Evolutionary conservation across 2,329 filamentous ascomycete species (phyloP), one percentile per base, ranked within the genome.

Genomic region (Colletotrichum sidae): DNA sequence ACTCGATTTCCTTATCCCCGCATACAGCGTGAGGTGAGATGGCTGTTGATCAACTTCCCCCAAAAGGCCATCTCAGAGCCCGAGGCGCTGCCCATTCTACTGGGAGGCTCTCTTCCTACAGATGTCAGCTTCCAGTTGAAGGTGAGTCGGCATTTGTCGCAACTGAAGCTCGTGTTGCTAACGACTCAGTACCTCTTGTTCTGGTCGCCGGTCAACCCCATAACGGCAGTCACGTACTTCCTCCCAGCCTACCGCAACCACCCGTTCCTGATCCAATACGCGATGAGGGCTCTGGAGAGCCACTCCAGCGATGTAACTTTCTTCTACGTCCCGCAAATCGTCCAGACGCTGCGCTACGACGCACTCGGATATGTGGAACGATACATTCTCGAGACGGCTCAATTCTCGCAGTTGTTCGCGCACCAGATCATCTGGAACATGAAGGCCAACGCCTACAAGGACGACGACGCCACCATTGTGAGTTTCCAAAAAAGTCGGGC

Each of bases 401-500:
- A 96, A 72, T 94, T 97, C 74, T 98, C 96, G n/a, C 96, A 98
- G 77, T 82, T 98, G 8, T 99, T 99, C 78, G 95, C 96, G 2
- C 96, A 99, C 77, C 96, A 99, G 73, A 98, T 99, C 70, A 99
- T 99, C 75, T 99, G 96, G 96, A 99, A 99, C 76, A 99, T 99
- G 91, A 99, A 98, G 77, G 96, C 96, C 38, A 99, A 99, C 77
- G 92, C 94, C 1, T 99, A 92, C 84, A 99, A 97, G 77, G 96
- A 99, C 70, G 95, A 99, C 72, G 93, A 97, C 70, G 94, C 91
- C 12, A 88, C 91, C 72, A 87, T 97, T 68, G 90, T 92, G 82
- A 83, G 89, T 46, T 79, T 15, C 4, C n/a, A 13, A 5, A 6
- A n/a, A 42, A 34, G 4, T n/a, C 67, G 72, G 37, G 33, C 17